These are phyloP conservation scores for Kurtzmaniella natalensis DNA, from an alignment of 1,139 yeast genomes.

Conservation along the genomic window DNA sequence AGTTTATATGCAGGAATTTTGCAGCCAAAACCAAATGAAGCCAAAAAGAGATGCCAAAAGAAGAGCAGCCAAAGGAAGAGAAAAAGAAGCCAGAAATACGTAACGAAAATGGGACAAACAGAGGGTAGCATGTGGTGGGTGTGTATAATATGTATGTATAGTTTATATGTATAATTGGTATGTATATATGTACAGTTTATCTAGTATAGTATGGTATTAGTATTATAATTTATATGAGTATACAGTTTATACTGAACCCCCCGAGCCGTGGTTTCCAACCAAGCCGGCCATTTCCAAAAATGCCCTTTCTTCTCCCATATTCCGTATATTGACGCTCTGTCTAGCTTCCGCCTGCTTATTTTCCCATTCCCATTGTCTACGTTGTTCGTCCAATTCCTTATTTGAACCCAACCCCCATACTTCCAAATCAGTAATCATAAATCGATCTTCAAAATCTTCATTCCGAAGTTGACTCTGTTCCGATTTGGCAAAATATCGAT, in stretches of 20 bases:
- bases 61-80: too few species aligned
- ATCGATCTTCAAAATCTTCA: constrained; percentile 62
- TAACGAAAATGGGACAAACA: too few species aligned
- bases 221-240: too few species aligned
- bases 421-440: constrained; percentile 70
- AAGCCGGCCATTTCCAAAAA: constrained; percentile 88
- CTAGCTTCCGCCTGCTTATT: constrained; percentile 78
- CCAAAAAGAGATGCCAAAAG: too few species aligned
- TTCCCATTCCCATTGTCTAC: constrained; percentile 87
- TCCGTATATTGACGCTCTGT: constrained; percentile 60
- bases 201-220: too few species aligned
- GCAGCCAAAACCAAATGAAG: too few species aligned
- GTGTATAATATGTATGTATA: too few species aligned
- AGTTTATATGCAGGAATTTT: neutral
- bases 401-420: constrained; percentile 90
- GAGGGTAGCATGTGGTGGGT: too few species aligned
- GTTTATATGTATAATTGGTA: too few species aligned
- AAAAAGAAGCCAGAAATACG: too few species aligned
- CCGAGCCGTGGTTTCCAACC: constrained; percentile 62
- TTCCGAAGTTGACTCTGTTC: constrained; percentile 14
- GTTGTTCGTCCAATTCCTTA: constrained; percentile 71
- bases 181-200: too few species aligned
- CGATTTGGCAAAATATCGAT: constrained; percentile 27
- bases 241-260: constrained; percentile 50
- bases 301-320: constrained; percentile 78